These are phyloP conservation scores for Chalciporus sphaerocephalus DNA, from an alignment of 768 basidiomycete species.

Conservation along the genomic window DNA sequence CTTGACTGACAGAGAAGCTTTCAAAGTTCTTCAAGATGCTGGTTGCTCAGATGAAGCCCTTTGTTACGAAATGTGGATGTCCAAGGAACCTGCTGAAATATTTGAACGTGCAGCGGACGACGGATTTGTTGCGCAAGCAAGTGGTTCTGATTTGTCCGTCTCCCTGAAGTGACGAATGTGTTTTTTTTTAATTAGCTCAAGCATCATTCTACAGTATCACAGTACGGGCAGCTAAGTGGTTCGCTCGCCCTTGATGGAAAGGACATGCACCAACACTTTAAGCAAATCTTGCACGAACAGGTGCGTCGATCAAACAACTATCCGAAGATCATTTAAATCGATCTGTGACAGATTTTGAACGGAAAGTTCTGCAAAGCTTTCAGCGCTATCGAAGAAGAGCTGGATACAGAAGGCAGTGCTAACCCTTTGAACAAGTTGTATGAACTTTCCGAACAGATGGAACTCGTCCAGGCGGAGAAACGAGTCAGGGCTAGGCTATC, in stretches of 20 bases:
- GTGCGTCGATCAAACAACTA: constrained; percentile 24
- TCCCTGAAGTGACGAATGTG: not conserved
- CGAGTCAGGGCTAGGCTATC: constrained; percentile 50
- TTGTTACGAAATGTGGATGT: constrained; percentile 74
- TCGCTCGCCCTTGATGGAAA: constrained; percentile 52
- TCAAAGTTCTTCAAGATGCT: constrained; percentile 57
- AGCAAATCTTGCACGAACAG: constrained; percentile 55
- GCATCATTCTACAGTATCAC: constrained; percentile 57
- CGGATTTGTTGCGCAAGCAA: constrained; percentile 55
- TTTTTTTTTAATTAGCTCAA: constrained; percentile 46
- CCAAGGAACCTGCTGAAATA: constrained; percentile 65
- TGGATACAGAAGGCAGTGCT: constrained; percentile 50
- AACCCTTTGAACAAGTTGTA: constrained; percentile 58
- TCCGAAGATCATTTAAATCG: not conserved
- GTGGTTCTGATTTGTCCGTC: not conserved
- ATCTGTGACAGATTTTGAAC: constrained; percentile 44
- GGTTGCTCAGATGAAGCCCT: constrained; percentile 65
- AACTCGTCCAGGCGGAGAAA: constrained; percentile 56
- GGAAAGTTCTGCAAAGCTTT: constrained; percentile 57
- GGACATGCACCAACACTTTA: constrained; percentile 48
- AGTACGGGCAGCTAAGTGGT: constrained; percentile 58
- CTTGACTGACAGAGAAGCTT: constrained; percentile 50
- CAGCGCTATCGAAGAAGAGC: constrained; percentile 49
- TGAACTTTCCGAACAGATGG: constrained; percentile 44
- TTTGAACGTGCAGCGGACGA: constrained; percentile 66